phyloP scores from a whole-genome alignment of 2,329 filamentous ascomycete species.

The Cytospora piceae region DNA sequence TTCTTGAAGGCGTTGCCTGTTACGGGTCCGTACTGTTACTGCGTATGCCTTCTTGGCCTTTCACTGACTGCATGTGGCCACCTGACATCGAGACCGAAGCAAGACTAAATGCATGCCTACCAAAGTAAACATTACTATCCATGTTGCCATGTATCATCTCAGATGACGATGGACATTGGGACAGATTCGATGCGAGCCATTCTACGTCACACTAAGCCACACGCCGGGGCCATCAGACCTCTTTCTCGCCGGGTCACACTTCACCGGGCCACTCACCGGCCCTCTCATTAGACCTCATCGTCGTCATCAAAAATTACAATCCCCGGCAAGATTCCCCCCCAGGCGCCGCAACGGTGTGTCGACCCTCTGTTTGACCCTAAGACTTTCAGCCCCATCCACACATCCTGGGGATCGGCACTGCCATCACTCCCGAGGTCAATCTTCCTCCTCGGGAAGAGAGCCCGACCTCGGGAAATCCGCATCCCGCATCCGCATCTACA shows the following conservation, averaged over 20 bases:
- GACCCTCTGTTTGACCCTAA: not conserved
- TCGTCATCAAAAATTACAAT: not conserved
- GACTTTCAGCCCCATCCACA: not conserved
- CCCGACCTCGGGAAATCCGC: no score
- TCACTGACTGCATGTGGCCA: no score
- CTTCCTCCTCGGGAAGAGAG: not conserved
- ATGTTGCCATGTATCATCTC: not conserved
- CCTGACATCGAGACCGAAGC: not conserved
- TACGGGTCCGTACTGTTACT: not conserved
- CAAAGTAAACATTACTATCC: not conserved
- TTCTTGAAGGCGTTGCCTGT: not conserved
- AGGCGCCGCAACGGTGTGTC: not conserved
- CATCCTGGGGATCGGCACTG: not conserved
- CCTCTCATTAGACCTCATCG: not conserved
- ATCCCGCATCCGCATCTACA: not conserved
- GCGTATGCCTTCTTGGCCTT: not conserved
- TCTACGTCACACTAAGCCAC: not conserved
- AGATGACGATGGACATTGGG: not conserved
- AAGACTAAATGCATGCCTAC: not conserved
- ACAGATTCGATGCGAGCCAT: not conserved
- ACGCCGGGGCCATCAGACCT: not conserved
- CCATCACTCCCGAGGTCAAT: not conserved
- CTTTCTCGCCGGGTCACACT: no score
- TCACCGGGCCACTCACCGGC: not conserved
- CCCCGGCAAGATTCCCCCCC: not conserved